Evolutionary conservation across 306 rosid species (phyloP).

Genomic region (Inga leiocalycina): DNA sequence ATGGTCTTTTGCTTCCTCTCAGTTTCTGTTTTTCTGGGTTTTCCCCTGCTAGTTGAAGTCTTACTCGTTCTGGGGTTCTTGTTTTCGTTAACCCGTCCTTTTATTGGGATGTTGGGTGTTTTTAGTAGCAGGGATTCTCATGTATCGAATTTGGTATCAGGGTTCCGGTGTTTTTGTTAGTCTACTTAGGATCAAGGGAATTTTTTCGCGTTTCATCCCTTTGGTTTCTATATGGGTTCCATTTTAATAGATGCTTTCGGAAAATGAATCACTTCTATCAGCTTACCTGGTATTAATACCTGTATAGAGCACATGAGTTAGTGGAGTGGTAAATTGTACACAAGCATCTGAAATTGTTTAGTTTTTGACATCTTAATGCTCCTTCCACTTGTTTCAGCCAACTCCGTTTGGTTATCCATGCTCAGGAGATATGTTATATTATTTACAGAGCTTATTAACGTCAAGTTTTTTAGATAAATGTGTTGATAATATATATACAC

Average conservation of each 20-base stretch:
- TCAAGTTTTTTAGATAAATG: too few relatives aligned
- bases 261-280: not conserved
- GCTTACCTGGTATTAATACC: not conserved
- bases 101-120: not conserved
- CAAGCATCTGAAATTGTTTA: not conserved
- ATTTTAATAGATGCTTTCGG: not conserved
- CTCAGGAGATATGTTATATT: not conserved
- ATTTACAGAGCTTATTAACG: too few relatives aligned
- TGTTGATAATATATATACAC: too few relatives aligned
- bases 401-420: not conserved
- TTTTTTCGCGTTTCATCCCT: slow-evolving; percentile 20
- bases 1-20: not conserved
- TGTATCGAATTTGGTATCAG: not conserved
- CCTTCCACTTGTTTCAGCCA: not conserved
- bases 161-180: slow-evolving; percentile 15
- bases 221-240: not conserved
- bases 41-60: not conserved
- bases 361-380: not conserved
- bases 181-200: slow-evolving; percentile 12
- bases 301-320: not conserved
- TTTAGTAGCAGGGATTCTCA: not conserved
- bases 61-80: not conserved
- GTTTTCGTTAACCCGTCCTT: not conserved
- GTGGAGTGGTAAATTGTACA: not conserved
- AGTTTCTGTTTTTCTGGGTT: not conserved